Percentiles rank a stretch among this genome's conserved stretches.
phyloP scores from a whole-genome alignment of 495 filamentous ascomycete species.

The Pyrenula massariospora region DNA sequence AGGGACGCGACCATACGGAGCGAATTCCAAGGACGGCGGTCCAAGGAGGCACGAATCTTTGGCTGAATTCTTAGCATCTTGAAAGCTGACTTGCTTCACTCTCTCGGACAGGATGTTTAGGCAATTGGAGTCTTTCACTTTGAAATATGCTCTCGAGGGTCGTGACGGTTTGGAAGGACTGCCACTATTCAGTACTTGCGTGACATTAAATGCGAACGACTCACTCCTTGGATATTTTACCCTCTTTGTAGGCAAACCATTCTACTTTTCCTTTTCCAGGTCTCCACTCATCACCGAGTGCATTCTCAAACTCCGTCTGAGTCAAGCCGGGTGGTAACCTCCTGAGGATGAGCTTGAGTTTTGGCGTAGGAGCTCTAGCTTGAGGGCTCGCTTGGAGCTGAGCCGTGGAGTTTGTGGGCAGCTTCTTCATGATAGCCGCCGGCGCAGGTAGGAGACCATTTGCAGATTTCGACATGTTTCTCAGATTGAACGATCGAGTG shows the following conservation, averaged over 20 bases:
- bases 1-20: conserved; percentile 71
- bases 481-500: background rate
- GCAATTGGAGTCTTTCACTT: conserved; percentile 50
- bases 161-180: conserved; percentile 68
- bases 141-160: conserved; percentile 69
- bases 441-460: background rate
- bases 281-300: conserved; percentile 77
- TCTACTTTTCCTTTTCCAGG: conserved; percentile 68
- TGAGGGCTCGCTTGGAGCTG: conserved; percentile 35
- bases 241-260: conserved; percentile 65
- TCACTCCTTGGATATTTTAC: conserved; percentile 84
- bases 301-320: conserved; percentile 59
- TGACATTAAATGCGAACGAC: conserved; percentile 11
- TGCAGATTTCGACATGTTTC: background rate
- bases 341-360: conserved; percentile 76
- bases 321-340: conserved; percentile 79
- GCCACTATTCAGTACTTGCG: conserved; percentile 8
- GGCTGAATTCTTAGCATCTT: conserved; percentile 60
- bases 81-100: conserved; percentile 52
- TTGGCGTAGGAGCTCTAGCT: conserved; percentile 37
- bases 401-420: conserved; percentile 43
- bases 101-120: conserved; percentile 49
- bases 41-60: conserved; percentile 58
- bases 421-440: conserved; percentile 8
- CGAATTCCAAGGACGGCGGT: conserved; percentile 67